Evolutionary conservation across 2,329 filamentous ascomycete genomes (phyloP).

Genomic region (Arthroderma uncinatum): DNA sequence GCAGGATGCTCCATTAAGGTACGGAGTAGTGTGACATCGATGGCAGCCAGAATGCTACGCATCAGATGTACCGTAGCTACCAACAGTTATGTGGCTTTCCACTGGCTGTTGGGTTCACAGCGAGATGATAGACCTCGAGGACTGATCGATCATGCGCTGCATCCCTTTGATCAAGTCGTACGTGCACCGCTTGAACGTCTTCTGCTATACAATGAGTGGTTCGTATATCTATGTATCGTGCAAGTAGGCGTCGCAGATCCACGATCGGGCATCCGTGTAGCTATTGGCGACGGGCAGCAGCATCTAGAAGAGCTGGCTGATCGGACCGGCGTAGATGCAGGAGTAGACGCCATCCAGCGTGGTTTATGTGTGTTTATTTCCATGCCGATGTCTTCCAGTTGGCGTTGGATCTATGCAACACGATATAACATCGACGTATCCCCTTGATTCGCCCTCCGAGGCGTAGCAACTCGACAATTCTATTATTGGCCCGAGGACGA

Average conservation of each 20-base stretch:
- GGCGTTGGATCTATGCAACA: too few relatives aligned
- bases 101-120: background rate
- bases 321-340: background rate
- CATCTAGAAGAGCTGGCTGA: background rate
- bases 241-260: too few relatives aligned
- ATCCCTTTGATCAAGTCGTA: too few relatives aligned
- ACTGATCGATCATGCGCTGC: too few relatives aligned
- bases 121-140: background rate
- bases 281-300: background rate
- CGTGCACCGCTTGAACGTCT: too few relatives aligned
- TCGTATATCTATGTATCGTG: too few relatives aligned
- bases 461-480: background rate
- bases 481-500: background rate
- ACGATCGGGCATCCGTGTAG: background rate
- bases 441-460: background rate
- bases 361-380: background rate
- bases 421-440: too few relatives aligned
- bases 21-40: background rate
- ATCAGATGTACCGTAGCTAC: background rate
- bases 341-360: background rate
- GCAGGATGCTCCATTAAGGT: background rate
- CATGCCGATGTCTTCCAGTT: background rate
- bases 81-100: background rate
- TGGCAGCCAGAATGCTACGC: background rate
- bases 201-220: too few relatives aligned